Evolutionary conservation across 1,139 yeast genomes (phyloP).

Genomic region (Taphrina communis): DNA sequence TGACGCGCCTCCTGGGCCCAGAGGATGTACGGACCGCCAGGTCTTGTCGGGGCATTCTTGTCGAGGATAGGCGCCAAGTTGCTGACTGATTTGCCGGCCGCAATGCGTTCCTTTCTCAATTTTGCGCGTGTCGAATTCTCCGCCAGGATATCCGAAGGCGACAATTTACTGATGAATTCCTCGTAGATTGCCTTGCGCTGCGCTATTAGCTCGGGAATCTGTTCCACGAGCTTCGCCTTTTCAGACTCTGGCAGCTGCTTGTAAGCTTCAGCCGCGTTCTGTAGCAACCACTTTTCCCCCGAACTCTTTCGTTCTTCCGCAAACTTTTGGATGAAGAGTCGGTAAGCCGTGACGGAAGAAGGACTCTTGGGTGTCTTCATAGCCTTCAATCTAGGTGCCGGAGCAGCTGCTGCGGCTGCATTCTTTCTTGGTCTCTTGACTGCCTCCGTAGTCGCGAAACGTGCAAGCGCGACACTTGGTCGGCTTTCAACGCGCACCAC

Average conservation of each 20-base stretch:
- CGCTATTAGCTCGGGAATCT: constrained; percentile 23
- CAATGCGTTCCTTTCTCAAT: constrained; percentile 24
- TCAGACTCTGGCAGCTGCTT: constrained; percentile 32
- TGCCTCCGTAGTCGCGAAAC: constrained; percentile 12
- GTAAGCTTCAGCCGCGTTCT: constrained; percentile 32
- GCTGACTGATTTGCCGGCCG: constrained; percentile 18
- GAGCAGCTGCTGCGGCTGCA: constrained; percentile 2
- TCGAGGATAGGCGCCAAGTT: constrained; percentile 27
- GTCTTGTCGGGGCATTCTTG: constrained; percentile 30
- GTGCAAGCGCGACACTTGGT: neutral
- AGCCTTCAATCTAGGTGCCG: constrained; percentile 9
- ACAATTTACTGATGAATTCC: constrained; percentile 30
- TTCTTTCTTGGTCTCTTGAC: constrained; percentile 15
- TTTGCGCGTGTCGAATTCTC: constrained; percentile 32
- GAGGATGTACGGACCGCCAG: constrained; percentile 22
- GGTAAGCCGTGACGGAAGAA: constrained; percentile 18
- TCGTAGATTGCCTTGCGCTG: constrained; percentile 35
- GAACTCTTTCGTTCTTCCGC: constrained; percentile 27
- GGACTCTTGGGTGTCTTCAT: constrained; percentile 6
- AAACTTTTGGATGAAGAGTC: constrained; percentile 29
- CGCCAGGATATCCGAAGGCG: constrained; percentile 19
- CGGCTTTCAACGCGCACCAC: neutral
- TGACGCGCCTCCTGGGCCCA: constrained; percentile 20
- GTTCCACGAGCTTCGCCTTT: constrained; percentile 29
- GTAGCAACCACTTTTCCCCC: constrained; percentile 28